Conservation (phyloP, 495 filamentous ascomycete genomes). For the Collariella sp. region DNA sequence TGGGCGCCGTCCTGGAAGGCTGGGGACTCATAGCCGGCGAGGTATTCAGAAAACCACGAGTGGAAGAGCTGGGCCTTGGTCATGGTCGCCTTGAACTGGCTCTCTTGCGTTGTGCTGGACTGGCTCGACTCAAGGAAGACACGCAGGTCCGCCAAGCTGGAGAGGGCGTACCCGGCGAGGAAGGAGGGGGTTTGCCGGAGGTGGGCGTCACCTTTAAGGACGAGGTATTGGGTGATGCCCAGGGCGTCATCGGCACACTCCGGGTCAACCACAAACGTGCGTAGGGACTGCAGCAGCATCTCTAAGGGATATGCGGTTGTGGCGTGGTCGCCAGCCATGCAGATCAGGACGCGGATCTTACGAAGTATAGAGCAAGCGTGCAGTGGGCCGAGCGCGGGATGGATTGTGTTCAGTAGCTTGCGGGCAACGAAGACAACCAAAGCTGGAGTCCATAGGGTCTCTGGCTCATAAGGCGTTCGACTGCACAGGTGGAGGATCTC, state of each 20-base stretch:
- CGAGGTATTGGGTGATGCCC: slow-evolving; percentile 77
- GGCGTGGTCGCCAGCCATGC: slow-evolving; percentile 62
- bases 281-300: slow-evolving; percentile 76
- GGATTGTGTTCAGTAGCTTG: slow-evolving; percentile 66
- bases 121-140: slow-evolving; percentile 61
- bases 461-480: slow-evolving; percentile 53
- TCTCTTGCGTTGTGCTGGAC: slow-evolving; percentile 65
- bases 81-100: slow-evolving; percentile 61
- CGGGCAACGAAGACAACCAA: slow-evolving; percentile 69
- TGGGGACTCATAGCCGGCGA: slow-evolving; percentile 48
- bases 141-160: slow-evolving; percentile 63
- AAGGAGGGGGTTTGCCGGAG: slow-evolving; percentile 60
- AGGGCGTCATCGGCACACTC: slow-evolving; percentile 90
- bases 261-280: slow-evolving; percentile 67
- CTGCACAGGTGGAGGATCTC: slow-evolving; percentile 70
- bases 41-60: slow-evolving; percentile 58
- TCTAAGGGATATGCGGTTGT: slow-evolving; percentile 77
- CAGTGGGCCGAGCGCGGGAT: slow-evolving; percentile 79
- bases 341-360: slow-evolving; percentile 74
- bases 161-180: slow-evolving; percentile 65
- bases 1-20: slow-evolving; percentile 38
- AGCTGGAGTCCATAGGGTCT: slow-evolving; percentile 65
- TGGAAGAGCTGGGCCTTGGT: slow-evolving; percentile 59
- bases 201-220: slow-evolving; percentile 58
- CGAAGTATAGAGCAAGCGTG: slow-evolving; percentile 80